phyloP scores from a whole-genome alignment of 2,329 filamentous ascomycete genomes.

The Scedosporium boydii region DNA sequence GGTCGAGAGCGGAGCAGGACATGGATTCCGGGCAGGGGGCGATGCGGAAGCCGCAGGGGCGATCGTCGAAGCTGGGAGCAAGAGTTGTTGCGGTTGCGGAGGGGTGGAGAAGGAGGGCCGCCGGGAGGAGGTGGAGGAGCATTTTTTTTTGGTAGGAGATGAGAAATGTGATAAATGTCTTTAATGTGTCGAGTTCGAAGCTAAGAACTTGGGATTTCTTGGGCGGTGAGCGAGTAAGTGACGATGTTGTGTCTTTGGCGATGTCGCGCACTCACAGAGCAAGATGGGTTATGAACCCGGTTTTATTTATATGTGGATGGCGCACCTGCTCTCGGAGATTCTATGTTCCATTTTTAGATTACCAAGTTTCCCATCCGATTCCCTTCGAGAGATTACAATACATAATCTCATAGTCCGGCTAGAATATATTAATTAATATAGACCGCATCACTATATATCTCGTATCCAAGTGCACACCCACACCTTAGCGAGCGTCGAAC shows the following conservation, averaged over 20 bases:
- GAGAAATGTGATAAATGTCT: too few relatives aligned
- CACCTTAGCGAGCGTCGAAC: too few relatives aligned
- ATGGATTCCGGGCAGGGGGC: conserved; percentile 17
- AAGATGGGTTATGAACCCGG: not conserved
- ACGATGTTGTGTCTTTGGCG: too few relatives aligned
- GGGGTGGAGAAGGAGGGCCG: not conserved
- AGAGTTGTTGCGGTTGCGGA: not conserved
- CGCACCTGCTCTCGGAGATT: not conserved
- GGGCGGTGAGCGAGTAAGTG: too few relatives aligned
- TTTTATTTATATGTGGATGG: not conserved
- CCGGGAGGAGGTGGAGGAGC: not conserved
- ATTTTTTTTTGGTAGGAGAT: not conserved
- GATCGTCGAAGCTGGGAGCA: not conserved
- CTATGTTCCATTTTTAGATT: not conserved
- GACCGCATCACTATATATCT: not conserved
- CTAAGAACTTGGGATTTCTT: too few relatives aligned
- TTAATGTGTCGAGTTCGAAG: too few relatives aligned
- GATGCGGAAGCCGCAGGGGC: conserved; percentile 18
- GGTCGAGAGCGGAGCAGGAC: conserved; percentile 12
- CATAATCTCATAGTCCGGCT: not conserved
- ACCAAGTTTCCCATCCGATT: not conserved
- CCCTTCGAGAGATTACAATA: not conserved
- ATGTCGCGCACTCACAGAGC: not conserved
- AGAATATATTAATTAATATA: not conserved
- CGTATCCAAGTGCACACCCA: not conserved